phyloP scores from a whole-genome alignment of 768 basidiomycete genomes.

The Boletus bicolor region DNA sequence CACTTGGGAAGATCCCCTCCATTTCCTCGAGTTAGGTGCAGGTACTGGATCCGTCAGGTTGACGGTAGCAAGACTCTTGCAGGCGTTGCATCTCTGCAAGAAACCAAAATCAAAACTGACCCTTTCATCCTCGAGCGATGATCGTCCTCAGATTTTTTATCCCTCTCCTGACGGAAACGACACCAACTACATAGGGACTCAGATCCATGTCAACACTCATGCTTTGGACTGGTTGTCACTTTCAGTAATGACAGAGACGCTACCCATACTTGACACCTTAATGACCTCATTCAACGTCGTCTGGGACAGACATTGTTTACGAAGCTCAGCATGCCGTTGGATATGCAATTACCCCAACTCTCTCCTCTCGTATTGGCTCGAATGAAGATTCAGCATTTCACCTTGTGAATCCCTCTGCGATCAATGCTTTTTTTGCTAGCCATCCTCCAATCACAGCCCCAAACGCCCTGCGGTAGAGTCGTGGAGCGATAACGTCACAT shows the following conservation, averaged over 20 bases:
- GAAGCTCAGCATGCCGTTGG: slow-evolving; percentile 48
- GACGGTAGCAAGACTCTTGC: slow-evolving; percentile 34
- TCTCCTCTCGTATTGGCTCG: slow-evolving; percentile 30
- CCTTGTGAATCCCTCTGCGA: slow-evolving; percentile 72
- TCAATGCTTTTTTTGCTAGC: slow-evolving; percentile 35
- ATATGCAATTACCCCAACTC: slow-evolving; percentile 40
- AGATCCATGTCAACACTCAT: slow-evolving; percentile 24
- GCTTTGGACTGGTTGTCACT: slow-evolving; percentile 41
- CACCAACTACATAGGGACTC: not conserved
- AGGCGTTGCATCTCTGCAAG: not conserved
- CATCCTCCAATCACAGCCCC: too few species aligned
- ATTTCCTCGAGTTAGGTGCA: slow-evolving; percentile 54
- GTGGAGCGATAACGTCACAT: too few species aligned
- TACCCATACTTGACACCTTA: slow-evolving; percentile 19
- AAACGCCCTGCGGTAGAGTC: too few species aligned
- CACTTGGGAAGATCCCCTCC: slow-evolving; percentile 17
- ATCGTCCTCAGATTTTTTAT: slow-evolving; percentile 50
- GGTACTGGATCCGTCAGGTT: slow-evolving; percentile 56
- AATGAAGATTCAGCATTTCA: slow-evolving; percentile 46
- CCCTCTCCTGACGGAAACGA: slow-evolving; percentile 19
- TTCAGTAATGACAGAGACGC: not conserved
- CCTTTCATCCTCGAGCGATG: slow-evolving; percentile 6
- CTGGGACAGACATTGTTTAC: slow-evolving; percentile 53
- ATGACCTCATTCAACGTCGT: slow-evolving; percentile 44
- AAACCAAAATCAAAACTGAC: not conserved